A percentile compares a stretch with the other conserved stretches of the same genome.
Evolutionary conservation across 495 filamentous ascomycete species (phyloP).

Genomic region (Penicillium verhagenii): DNA sequence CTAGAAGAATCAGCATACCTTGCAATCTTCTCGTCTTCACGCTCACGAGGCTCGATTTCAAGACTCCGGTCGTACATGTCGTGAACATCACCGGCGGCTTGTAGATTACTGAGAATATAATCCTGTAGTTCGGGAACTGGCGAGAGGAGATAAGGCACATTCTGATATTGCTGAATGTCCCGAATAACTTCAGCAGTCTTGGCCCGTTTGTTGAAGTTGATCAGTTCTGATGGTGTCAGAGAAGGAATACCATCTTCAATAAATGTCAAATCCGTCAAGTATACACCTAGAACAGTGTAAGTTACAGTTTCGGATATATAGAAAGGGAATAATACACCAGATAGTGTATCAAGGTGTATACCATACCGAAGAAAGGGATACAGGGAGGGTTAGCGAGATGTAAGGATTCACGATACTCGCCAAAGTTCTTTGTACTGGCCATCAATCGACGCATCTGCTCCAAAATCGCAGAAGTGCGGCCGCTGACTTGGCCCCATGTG

Average conservation of each 20-base stretch:
- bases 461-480: constrained; percentile 71
- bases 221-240: constrained; percentile 89
- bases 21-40: constrained; percentile 93
- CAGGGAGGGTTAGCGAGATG: constrained; percentile 93
- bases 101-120: constrained; percentile 94
- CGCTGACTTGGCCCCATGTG: constrained; percentile 93
- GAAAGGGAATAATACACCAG: not conserved
- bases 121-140: constrained; percentile 91
- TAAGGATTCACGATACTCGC: constrained; percentile 89
- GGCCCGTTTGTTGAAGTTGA: constrained; percentile 97
- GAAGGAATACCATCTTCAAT: constrained; percentile 98
- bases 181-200: constrained; percentile 98
- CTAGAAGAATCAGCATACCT: constrained; percentile 55
- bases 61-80: constrained; percentile 98
- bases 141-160: constrained; percentile 86
- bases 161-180: constrained; percentile 98
- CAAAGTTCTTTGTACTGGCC: constrained; percentile 98
- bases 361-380: constrained; percentile 95
- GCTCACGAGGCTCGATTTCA: constrained; percentile 86
- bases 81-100: constrained; percentile 89
- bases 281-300: constrained; percentile 64
- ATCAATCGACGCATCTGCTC: constrained; percentile 92
- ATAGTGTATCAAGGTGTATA: not conserved
- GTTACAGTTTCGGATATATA: not conserved
- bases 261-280: constrained; percentile 96